phyloP scores from a whole-genome alignment of 1,284 basidiomycete species.

The Trametes hirsuta region DNA sequence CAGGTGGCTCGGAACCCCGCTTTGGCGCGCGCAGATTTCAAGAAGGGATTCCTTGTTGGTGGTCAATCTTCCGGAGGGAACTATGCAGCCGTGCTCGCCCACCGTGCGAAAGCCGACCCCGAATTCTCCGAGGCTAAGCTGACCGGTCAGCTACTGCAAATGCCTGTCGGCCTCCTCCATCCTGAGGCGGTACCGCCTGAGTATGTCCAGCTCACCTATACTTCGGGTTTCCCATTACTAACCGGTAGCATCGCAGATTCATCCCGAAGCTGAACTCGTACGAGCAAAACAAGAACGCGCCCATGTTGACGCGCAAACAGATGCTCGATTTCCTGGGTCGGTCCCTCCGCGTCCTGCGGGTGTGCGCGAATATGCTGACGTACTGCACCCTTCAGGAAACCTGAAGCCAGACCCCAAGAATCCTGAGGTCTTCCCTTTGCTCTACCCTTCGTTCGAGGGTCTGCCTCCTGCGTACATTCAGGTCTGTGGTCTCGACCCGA shows the following conservation, averaged over 20 bases:
- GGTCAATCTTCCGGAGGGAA: conserved; percentile 29
- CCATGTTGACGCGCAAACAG: neutral
- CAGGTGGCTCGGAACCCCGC: conserved; percentile 5
- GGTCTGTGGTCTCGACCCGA: conserved; percentile 21
- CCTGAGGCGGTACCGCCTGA: conserved; percentile 11
- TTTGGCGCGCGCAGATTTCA: conserved; percentile 7
- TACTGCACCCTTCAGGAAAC: neutral
- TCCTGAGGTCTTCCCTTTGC: conserved; percentile 17
- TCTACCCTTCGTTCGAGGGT: conserved; percentile 12
- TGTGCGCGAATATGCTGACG: neutral
- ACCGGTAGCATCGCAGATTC: conserved; percentile 8
- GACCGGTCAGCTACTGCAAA: conserved; percentile 12
- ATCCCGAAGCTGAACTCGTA: conserved; percentile 24
- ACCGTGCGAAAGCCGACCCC: conserved; percentile 21
- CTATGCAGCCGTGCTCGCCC: conserved; percentile 20
- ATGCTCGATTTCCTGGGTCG: neutral
- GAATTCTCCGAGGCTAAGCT: conserved; percentile 7
- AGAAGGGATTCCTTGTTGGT: conserved; percentile 27
- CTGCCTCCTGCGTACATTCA: conserved; percentile 25
- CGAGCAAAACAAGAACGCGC: conserved; percentile 24
- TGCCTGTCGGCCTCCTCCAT: conserved; percentile 11
- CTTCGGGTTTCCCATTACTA: neutral
- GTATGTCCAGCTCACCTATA: neutral
- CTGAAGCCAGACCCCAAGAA: conserved; percentile 4
- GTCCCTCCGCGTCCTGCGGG: neutral